Percentiles rank a stretch among this genome's conserved stretches.
Evolutionary conservation across 208 protist species (phyloP).

Genomic region (Spongospora subterranea): DNA sequence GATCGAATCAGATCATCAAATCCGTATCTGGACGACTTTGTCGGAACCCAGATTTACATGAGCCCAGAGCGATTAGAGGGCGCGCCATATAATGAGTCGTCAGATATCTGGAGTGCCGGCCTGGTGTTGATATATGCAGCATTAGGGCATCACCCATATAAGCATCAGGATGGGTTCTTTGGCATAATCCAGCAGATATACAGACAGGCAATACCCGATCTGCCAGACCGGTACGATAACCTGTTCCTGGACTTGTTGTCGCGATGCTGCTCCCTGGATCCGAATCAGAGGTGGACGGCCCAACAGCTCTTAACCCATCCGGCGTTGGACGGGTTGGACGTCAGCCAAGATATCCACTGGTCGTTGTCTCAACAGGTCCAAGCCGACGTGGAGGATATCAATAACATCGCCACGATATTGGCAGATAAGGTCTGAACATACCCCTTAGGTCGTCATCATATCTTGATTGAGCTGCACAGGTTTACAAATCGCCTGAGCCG

Average conservation of each 20-base stretch:
- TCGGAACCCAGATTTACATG: constrained; percentile 53
- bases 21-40: not conserved
- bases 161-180: constrained; percentile 17
- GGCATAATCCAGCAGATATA: constrained; percentile 36
- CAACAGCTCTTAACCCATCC: not conserved
- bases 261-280: not conserved
- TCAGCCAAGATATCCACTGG: not conserved
- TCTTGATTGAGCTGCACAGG: not conserved
- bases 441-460: not conserved
- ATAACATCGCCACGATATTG: not conserved
- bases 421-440: not conserved
- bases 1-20: not conserved
- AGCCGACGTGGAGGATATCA: not conserved
- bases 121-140: constrained; percentile 23
- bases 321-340: not conserved
- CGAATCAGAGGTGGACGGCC: constrained; percentile 14
- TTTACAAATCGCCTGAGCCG: not conserved
- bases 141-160: constrained; percentile 33
- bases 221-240: not conserved
- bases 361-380: not conserved
- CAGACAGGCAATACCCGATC: not conserved
- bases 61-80: constrained; percentile 38
- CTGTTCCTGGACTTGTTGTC: not conserved
- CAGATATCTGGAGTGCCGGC: constrained; percentile 31
- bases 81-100: not conserved